Percentiles rank a stretch among this genome's conserved stretches.
Conservation (phyloP, 345 rosid species). For the Xanthoceras sorbifolium region DNA sequence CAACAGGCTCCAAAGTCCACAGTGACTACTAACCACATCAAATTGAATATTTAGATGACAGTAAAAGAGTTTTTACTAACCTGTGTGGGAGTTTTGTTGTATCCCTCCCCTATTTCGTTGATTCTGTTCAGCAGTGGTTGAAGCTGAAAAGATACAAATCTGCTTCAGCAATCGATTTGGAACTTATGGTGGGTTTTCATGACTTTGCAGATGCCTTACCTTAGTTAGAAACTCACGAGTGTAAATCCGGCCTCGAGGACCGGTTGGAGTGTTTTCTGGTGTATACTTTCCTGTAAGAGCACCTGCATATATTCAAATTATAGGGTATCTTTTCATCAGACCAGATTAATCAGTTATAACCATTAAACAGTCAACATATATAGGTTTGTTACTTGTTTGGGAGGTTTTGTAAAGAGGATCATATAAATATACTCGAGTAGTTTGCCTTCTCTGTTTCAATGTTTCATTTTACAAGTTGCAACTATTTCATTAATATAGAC, state of each 20-base stretch:
- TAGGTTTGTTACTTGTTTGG: neutral
- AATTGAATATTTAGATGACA: neutral
- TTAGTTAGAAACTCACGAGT: slow-evolving; percentile 68
- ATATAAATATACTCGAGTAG: too few relatives aligned
- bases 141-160: slow-evolving; percentile 55
- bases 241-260: slow-evolving; percentile 81
- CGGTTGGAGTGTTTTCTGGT: slow-evolving; percentile 80
- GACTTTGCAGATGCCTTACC: slow-evolving; percentile 38
- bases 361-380: neutral
- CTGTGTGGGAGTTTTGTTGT: slow-evolving; percentile 79
- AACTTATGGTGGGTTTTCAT: slow-evolving; percentile 5
- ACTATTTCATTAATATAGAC: neutral
- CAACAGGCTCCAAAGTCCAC: neutral
- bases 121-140: slow-evolving; percentile 74
- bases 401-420: neutral
- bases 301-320: slow-evolving; percentile 43
- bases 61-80: slow-evolving; percentile 35
- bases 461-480: neutral
- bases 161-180: slow-evolving; percentile 25
- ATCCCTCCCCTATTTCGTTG: slow-evolving; percentile 64
- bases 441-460: neutral
- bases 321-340: neutral
- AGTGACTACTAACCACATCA: neutral
- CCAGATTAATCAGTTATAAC: neutral
- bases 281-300: slow-evolving; percentile 94